Base-by-base conservation (phyloP, 1,139 yeast genomes). In the Kodamaea fungicola region DNA sequence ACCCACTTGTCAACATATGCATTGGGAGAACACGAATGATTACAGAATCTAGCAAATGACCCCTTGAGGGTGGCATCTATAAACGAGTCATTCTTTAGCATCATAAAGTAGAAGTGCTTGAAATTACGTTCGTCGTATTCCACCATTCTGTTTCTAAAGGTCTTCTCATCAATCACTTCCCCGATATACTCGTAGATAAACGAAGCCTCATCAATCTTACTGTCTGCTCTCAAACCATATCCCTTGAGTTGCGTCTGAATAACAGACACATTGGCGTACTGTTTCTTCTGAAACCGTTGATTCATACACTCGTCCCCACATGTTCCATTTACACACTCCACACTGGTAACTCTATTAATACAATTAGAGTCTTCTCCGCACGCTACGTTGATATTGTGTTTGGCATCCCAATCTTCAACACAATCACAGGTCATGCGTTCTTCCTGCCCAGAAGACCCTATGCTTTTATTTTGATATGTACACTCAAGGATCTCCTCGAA, bases 1-100 rank as follows among this genome's bases (percentile, higher is more conserved):
- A 89, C 94, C 98, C 98, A 92, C 64, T 92, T 92, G 59, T 90
- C 97, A 31, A 92, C 96, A 53, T 78, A 88, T 12, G 96, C 92
- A 61, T 92, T 92, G 5, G 98, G 97, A 48, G 76, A 80, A 61
- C 98, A 92, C 12, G 96, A 87, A 61, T 92, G 98, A 57, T 92
- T 92, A 51, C 94, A 86, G 64, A 90, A 92, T 43, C 98, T 70
- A 0, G 95, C 96, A 41, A 90, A 62, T 16, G 90, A 79, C 3
- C 97, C 98, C 61, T 78, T 84, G 35, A 75, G 69, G 2, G 97
- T 90, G 33, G 98, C 98, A 61, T 92, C 98, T 42, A 92, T 87
- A 55, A 88, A 92, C 53, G 92, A 92, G 44, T 89, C 90, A 53
- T 82, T 85, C 51, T 88, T 95, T 45, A 92, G 74, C 97, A 89